Evolutionary conservation across 2,329 filamentous ascomycete species (phyloP).

Genomic region (Samsoniella hepiali): DNA sequence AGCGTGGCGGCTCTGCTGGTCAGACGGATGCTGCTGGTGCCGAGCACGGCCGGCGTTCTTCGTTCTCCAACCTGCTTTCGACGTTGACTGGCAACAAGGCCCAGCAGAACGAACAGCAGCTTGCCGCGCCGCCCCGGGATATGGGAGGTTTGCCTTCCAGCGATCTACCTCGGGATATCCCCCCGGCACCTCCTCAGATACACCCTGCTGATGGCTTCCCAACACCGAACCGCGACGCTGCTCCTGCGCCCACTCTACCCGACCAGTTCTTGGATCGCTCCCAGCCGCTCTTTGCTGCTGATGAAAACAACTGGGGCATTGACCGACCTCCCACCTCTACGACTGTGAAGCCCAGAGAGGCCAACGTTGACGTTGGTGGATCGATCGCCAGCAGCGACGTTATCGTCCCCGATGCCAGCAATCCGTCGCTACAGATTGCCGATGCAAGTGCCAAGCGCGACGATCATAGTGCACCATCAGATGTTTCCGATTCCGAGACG

Average conservation of each 20-base stretch:
- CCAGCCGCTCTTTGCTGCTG: background rate
- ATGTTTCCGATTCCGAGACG: slow-evolving; percentile 5
- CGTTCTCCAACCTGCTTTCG: slow-evolving; percentile 12
- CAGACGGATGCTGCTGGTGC: background rate
- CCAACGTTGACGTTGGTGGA: background rate
- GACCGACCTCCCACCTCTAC: background rate
- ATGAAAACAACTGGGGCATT: background rate
- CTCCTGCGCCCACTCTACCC: background rate
- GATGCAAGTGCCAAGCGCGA: background rate
- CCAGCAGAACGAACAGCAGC: background rate
- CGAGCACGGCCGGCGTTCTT: slow-evolving; percentile 1
- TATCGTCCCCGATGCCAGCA: background rate
- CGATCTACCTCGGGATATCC: slow-evolving; percentile 6
- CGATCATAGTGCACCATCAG: background rate
- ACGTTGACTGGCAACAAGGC: background rate
- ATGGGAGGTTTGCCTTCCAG: background rate
- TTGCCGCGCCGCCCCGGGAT: background rate
- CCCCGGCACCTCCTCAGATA: background rate
- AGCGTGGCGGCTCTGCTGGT: background rate
- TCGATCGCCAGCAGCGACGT: background rate
- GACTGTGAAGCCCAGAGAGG: background rate
- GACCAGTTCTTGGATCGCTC: background rate
- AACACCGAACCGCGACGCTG: background rate
- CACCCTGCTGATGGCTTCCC: slow-evolving; percentile 9
- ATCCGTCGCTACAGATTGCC: background rate